A percentile compares a stretch with the other conserved stretches of the same genome.
These are phyloP conservation scores for Erodium texanum DNA, from an alignment of 441 rosid genomes.

Conservation along the genomic window DNA sequence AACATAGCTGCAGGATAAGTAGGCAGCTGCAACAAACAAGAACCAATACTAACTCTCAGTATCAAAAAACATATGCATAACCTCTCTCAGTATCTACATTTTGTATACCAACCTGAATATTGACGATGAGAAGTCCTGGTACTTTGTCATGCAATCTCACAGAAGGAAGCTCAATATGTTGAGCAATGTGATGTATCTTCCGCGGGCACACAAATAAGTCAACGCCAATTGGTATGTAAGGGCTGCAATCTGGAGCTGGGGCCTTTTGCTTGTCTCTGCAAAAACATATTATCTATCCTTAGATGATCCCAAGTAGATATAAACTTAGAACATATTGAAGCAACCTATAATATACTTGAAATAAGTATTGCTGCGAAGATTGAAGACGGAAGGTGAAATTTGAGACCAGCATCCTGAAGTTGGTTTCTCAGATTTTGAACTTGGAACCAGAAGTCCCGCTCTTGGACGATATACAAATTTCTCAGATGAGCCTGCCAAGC, in stretches of 20 bases:
- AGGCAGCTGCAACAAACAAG: constrained; percentile 41
- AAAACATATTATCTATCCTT: neutral
- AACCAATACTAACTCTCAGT: neutral
- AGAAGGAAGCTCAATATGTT: constrained; percentile 60
- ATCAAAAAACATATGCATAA: no score
- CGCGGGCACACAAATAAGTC: constrained; percentile 52
- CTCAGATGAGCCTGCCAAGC: constrained; percentile 34
- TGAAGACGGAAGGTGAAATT: constrained; percentile 57
- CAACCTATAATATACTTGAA: constrained; percentile 34
- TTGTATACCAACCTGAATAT: constrained; percentile 41
- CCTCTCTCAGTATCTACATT: neutral
- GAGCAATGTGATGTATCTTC: constrained; percentile 74
- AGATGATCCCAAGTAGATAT: no score
- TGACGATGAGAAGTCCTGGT: constrained; percentile 54
- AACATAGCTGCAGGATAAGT: constrained; percentile 69
- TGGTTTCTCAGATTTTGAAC: constrained; percentile 42
- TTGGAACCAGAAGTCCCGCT: constrained; percentile 47
- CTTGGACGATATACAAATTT: constrained; percentile 44
- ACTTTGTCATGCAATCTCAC: constrained; percentile 32
- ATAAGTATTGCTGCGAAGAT: constrained; percentile 59
- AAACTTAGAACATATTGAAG: no score
- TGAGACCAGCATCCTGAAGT: constrained; percentile 61
- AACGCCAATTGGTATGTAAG: constrained; percentile 58
- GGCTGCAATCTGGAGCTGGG: constrained; percentile 52
- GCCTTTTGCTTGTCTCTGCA: constrained; percentile 64